phyloP scores from a whole-genome alignment of 768 basidiomycete species.

The Wakefieldia striispora region DNA sequence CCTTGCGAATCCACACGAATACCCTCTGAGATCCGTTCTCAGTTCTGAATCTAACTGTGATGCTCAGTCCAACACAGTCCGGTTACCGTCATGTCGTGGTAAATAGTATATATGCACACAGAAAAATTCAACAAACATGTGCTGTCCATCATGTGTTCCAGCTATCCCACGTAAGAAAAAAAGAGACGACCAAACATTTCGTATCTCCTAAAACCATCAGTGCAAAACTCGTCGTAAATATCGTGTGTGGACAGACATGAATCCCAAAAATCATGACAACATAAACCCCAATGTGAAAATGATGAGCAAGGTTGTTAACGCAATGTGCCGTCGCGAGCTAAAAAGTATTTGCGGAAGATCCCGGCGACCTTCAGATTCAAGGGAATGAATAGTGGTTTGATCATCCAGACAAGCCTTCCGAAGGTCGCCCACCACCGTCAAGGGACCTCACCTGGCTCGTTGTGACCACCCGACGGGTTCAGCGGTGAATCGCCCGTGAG shows the following conservation, averaged over 20 bases:
- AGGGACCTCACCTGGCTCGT: slow-evolving; percentile 26
- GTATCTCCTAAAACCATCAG: not conserved
- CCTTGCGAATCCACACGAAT: not conserved
- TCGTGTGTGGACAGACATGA: slow-evolving; percentile 11
- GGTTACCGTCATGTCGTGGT: slow-evolving; percentile 1
- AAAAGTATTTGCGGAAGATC: slow-evolving; percentile 43
- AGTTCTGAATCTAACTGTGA: no score
- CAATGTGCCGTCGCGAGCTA: slow-evolving; percentile 21
- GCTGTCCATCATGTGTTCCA: slow-evolving; percentile 10
- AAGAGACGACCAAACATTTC: not conserved
- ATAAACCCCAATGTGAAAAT: slow-evolving; percentile 23
- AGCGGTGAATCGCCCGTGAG: slow-evolving; percentile 6
- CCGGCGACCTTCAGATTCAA: slow-evolving; percentile 49
- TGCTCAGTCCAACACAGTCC: no score
- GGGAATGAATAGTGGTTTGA: slow-evolving; percentile 39
- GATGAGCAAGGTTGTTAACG: slow-evolving; percentile 26
- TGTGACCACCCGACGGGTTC: slow-evolving; percentile 9
- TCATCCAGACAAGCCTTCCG: slow-evolving; percentile 42
- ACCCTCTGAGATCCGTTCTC: no score
- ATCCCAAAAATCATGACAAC: slow-evolving; percentile 19
- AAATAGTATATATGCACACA: slow-evolving; percentile 15
- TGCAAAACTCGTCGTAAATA: slow-evolving; percentile 9
- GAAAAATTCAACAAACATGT: slow-evolving; percentile 9
- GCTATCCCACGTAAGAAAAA: slow-evolving; percentile 18
- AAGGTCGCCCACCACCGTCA: slow-evolving; percentile 53